Evolutionary conservation across 208 protist genomes (phyloP).

Genomic region (Histomonas meleagridis): DNA sequence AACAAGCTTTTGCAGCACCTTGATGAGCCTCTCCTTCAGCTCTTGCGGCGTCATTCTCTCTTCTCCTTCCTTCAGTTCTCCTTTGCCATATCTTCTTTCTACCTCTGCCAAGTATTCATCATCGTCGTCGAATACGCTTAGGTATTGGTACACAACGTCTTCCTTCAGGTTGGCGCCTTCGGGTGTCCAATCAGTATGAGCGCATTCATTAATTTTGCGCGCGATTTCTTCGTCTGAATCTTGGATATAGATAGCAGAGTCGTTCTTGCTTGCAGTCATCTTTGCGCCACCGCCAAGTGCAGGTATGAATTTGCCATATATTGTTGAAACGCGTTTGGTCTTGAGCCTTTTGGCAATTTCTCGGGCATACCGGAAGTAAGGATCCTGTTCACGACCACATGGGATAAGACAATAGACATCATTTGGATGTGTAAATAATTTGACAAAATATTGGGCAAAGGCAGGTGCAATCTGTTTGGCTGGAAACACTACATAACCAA

Average conservation of each 20-base stretch:
- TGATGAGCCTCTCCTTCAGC: not conserved
- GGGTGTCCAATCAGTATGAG: not conserved
- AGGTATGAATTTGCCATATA: constrained; percentile 32
- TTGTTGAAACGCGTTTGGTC: not conserved
- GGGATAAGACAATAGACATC: constrained; percentile 31
- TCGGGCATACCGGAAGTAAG: constrained; percentile 22
- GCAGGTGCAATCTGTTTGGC: not conserved
- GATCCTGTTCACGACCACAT: constrained; percentile 38
- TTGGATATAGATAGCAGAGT: constrained; percentile 23
- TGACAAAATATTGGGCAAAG: not conserved
- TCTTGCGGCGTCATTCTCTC: not conserved
- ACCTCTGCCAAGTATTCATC: not conserved
- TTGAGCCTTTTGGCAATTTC: constrained; percentile 3
- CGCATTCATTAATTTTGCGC: constrained; percentile 10
- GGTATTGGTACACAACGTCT: constrained; percentile 34
- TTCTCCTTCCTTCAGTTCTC: not conserved
- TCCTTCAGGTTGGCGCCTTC: not conserved
- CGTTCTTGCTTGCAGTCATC: constrained; percentile 25
- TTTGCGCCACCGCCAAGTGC: not conserved
- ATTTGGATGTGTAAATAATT: not conserved
- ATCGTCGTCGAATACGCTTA: constrained; percentile 21
- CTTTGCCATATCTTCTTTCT: not conserved
- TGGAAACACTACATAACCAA: not conserved
- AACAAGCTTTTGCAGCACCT: constrained; percentile 16
- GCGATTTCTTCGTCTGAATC: constrained; percentile 1